Base-by-base conservation (phyloP, 208 protist species). In the Entamoeba nuttalli region DNA sequence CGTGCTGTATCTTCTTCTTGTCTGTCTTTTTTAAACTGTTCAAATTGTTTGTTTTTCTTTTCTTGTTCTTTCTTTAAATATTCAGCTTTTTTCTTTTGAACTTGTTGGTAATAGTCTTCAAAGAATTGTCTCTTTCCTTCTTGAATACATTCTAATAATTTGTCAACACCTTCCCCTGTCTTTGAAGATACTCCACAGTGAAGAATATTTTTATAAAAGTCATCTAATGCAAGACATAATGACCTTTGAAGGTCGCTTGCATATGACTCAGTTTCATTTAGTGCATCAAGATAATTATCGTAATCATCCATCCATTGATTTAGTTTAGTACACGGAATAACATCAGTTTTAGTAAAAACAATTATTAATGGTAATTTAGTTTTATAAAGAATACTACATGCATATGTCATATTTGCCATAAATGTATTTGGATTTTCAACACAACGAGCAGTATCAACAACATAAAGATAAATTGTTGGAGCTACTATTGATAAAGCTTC, bases 361-460 rank as follows among this genome's bases (percentile, higher is more conserved):
- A 99, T 94, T 5, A 99, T 95, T 30, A 99, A 97, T n/a, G 99
- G 99, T 50, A 99, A 97, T 96, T 98, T 98, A 62, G 98, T 98
- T 96, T 99, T 99, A 95, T 99, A 99, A 97, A 99, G 97, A 94
- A 99, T 99, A 94, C 97, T 97, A 96, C 99, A 99, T 0, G 98
- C 98, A 97, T 99, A 99, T 2, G 99, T 96, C 98, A 99, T 99
- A 95, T 99, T 99, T 1, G 98, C 98, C 97, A 99, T 99, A 95
- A 99, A 99, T 9, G 98, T 99, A 52, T 98, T 97, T 14, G 99
- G 98, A 94, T 95, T 98, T 1, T 97, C 19, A 14, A 73, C 95
- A 51, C 97, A 99, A 5, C 99, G 97, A 21, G 98, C 97, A 52
- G 98, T 99, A 97, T 99, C 99, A 3, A 99, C 97, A 14, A 99